These are phyloP conservation scores for Claviceps africana DNA, from an alignment of 2,329 filamentous ascomycete species.

Conservation along the genomic window DNA sequence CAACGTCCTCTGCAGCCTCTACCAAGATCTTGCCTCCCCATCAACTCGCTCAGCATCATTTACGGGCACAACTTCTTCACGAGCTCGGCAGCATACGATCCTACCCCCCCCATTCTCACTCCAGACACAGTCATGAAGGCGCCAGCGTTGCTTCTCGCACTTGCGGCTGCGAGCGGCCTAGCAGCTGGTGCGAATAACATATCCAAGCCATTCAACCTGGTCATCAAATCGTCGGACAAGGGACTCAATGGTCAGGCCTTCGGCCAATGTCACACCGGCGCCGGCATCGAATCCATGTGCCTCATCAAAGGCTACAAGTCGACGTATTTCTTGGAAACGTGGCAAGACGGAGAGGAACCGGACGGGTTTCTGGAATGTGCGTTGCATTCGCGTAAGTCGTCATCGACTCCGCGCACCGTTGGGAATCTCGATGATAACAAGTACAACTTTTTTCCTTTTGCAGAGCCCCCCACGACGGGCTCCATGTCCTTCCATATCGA, in stretches of 20 bases:
- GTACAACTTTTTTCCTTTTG: not conserved
- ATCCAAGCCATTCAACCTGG: slow-evolving; percentile 12
- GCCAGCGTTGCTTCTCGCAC: not conserved
- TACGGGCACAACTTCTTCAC: no score
- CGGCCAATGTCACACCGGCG: slow-evolving; percentile 10
- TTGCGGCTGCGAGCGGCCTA: slow-evolving; percentile 4
- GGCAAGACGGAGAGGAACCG: slow-evolving; percentile 4
- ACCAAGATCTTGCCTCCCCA: no score
- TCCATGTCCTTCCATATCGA: slow-evolving; percentile 9
- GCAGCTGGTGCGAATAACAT: slow-evolving; percentile 6
- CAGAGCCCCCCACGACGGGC: slow-evolving; percentile 1
- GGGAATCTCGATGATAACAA: not conserved
- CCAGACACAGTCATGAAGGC: slow-evolving; percentile 6
- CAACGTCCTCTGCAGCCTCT: no score
- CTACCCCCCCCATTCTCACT: no score
- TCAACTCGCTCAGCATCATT: no score
- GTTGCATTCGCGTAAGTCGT: slow-evolving; percentile 2
- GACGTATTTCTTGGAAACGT: slow-evolving; percentile 9
- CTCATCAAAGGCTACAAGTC: not conserved
- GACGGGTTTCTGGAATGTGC: slow-evolving; percentile 6
- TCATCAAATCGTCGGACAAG: slow-evolving; percentile 7
- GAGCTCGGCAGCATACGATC: no score
- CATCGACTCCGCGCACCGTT: not conserved
- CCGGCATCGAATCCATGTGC: slow-evolving; percentile 12
- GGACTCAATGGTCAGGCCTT: slow-evolving; percentile 8